Evolutionary conservation across 805 yeast species (phyloP), one percentile per base, ranked within the genome.

Genomic region (Suhomyces prunicola): DNA sequence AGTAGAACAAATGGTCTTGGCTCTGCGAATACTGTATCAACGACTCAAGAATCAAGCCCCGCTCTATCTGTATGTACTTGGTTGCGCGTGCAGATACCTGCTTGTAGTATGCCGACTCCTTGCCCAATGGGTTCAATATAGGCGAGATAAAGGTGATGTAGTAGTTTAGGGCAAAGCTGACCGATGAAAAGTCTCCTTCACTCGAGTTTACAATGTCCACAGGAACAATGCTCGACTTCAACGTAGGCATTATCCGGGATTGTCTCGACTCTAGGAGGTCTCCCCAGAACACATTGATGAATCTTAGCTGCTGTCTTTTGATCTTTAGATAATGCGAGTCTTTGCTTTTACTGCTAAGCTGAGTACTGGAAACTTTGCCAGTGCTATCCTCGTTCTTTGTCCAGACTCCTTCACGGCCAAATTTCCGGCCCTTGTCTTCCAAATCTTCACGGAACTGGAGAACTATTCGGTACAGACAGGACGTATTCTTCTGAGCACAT

Each of bases 341-440:
- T 36, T 51, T 52, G 35, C 59, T 54, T 47, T 54, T 57, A 31
- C 36, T 15, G 12, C 56, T 54, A 44, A 61, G 53, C 10, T 59
- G 56, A 1, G 53, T 51, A 17, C 42, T 39, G 3, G 57, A 29
- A 0, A 26, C 13, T 4, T 26, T 22, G 5, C 15, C n/a, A 17
- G 29, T 23, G n/a, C 26, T 31, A 3, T 50, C 51, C 7, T 54
- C 45, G 17, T 45, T 52, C 50, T 63, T 65, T 6, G 56, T 53
- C 68, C 68, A 62, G 1, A 65, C 64, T 4, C 71, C 69, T 53
- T 67, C 69, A 24, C 71, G 50, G 1, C 71, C 71, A 49, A 67
- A 67, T 15, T 54, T 48, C 22, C 61, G 60, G 13, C 71, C 71
- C 47, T 53, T 56, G 3, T 51, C 50, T 39, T 64, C 68, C 44